Evolutionary conservation across 2,329 filamentous ascomycete species (phyloP), one percentile per base, ranked within the genome.

Genomic region (Beauveria sp.): DNA sequence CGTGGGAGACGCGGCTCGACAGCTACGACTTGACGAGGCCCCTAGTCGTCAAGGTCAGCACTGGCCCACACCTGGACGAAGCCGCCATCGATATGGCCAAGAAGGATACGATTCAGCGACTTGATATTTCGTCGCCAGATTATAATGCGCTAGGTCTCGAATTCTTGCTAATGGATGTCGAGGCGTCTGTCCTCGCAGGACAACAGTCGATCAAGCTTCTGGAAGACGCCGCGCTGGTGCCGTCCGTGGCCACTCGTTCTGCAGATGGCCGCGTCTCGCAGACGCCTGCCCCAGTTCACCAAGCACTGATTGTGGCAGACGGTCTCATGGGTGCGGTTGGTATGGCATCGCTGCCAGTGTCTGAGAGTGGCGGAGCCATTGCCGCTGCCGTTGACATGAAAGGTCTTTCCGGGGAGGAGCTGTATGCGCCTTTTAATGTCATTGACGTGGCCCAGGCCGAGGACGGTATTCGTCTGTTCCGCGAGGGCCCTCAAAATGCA

Each of bases 281-380:
- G 18, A 80, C 94, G 47, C 84, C 86, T 7, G 91, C 91, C 50
- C 92, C 93, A 0, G 91, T 97, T 1, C 93, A 97, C 70, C 90
- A 87, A 70, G 85, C 88, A 1, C 74, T 97, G 18, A 68, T 97
- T 10, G 82, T 96, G 9, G 86, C 85, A 0, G 82, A 90, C 54
- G 92, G 91, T 0, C 75, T 96, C 2, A 76, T 83, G 58, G 91
- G 89, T 8, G 84, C 88, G 1, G 79, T 87, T 5, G 77, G 81
- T 2, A 66, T 84, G 7, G 71, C 81, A 6, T 69, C 76, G 9
- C 69, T 82, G 52, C 73, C 78, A 20, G 63, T 77, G 41, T 53
- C 75, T 1, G 70, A 74, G 62, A 71, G 70, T 66, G 64, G 69
- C 63, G 73, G 73, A 59, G 75, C 73, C 63, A 82, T 82, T 67